A percentile compares a stretch with the other conserved stretches of the same genome.
phyloP scores from a whole-genome alignment of 352 stramenopile species.

The Pythium dissimile region DNA sequence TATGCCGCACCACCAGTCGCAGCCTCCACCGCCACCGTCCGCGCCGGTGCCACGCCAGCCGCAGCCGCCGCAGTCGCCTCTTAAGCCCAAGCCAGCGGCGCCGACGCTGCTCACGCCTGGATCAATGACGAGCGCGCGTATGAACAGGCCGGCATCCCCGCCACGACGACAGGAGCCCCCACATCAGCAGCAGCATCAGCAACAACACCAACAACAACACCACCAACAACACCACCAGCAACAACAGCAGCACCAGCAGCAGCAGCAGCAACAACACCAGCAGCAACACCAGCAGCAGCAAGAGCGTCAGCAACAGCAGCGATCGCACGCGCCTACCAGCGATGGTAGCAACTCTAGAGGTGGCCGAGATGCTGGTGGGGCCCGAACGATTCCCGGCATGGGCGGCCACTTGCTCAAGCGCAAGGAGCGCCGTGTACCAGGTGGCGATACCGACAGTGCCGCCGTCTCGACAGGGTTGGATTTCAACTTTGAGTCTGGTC shows the following conservation, averaged over 20 bases:
- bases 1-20: not conserved
- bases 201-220: slow-evolving; percentile 8
- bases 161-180: slow-evolving; percentile 16
- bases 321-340: slow-evolving; percentile 19
- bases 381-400: slow-evolving; percentile 78
- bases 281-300: slow-evolving; percentile 17
- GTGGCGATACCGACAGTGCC: slow-evolving; percentile 23
- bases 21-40: slow-evolving; percentile 7
- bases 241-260: slow-evolving; percentile 14
- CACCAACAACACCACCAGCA: slow-evolving; percentile 18
- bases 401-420: slow-evolving; percentile 75
- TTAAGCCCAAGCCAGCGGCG: slow-evolving; percentile 19
- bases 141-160: slow-evolving; percentile 16
- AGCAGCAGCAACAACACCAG: slow-evolving; percentile 15
- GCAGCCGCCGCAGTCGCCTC: not conserved
- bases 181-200: slow-evolving; percentile 15
- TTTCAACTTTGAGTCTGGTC: slow-evolving; percentile 68
- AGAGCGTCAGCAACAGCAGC: slow-evolving; percentile 15
- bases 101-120: slow-evolving; percentile 52
- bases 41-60: slow-evolving; percentile 9
- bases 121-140: slow-evolving; percentile 39
- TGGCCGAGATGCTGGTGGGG: slow-evolving; percentile 9
- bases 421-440: slow-evolving; percentile 64
- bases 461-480: slow-evolving; percentile 28
- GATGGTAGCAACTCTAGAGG: not conserved